These are phyloP conservation scores for Nannochloropsis oceanica DNA, from an alignment of 108 stramenopile genomes.

Conservation along the genomic window DNA sequence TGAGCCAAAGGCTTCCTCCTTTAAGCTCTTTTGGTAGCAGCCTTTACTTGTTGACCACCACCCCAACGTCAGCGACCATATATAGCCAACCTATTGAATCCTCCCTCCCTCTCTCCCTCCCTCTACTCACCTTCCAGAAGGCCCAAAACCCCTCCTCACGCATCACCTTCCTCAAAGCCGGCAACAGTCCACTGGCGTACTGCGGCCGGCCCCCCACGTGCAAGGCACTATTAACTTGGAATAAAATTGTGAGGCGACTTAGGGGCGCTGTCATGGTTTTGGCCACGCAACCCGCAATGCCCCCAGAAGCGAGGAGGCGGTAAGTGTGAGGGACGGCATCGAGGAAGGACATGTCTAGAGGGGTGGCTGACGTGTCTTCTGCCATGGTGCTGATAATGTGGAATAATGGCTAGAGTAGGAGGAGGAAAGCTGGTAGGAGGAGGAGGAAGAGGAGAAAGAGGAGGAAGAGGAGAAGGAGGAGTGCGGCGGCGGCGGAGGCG, in stretches of 20 bases:
- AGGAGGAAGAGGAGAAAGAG: no score
- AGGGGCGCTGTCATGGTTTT: conserved; percentile 82
- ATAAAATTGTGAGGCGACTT: conserved; percentile 66
- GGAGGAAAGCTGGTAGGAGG: no score
- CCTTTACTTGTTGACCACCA: no score
- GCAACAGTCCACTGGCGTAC: conserved; percentile 52
- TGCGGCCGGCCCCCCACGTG: conserved; percentile 58
- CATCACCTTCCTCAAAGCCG: conserved; percentile 56
- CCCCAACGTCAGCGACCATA: no score
- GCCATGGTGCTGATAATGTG: neutral
- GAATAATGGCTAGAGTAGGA: neutral
- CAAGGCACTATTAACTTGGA: conserved; percentile 77
- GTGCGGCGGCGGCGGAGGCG: no score
- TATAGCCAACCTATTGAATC: no score
- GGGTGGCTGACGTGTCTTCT: neutral
- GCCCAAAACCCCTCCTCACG: conserved; percentile 61
- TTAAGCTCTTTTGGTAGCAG: no score
- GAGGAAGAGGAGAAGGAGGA: no score
- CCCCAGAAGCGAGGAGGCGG: conserved; percentile 62
- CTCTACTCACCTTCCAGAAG: conserved; percentile 64
- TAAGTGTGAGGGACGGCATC: neutral
- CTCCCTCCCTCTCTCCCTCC: neutral
- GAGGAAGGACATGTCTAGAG: neutral
- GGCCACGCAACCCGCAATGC: conserved; percentile 74
- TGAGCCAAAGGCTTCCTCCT: no score